Base-by-base conservation (phyloP, 2,329 filamentous ascomycete genomes). In the Purpureocillium takamizusanense region DNA sequence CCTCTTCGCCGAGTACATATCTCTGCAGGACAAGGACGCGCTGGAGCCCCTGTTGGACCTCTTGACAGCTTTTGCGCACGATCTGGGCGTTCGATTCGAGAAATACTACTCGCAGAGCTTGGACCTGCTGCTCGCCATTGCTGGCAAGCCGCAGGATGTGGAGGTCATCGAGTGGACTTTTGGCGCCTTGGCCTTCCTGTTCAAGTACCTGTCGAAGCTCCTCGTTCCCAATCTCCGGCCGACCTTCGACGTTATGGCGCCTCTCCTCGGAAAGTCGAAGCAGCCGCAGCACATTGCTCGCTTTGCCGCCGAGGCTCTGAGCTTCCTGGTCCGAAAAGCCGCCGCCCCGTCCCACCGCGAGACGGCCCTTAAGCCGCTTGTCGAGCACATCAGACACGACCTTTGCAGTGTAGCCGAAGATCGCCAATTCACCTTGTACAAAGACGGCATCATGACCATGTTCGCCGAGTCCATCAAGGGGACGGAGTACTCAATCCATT, bases 81-180 rank as follows among this genome's bases (percentile, higher is more conserved):
- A 98, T 54, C 63, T 98, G 40, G 90, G 90, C 36, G 72, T 74
- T 14, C 74, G 81, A 35, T 98, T 98, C 54, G 89, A 95, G 62
- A 86, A 84, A 53, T 80, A 95, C 59, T 97, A 95, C 57, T 73
- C 78, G 33, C 73, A 76, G 37, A 79, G 84, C 18, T 76, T 98
- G 41, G 74, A 70, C 38, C 67, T 94, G 38, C 78, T 98, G 39
- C 76, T 86, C 30, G 77, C 78, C 13, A 75, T 97, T 46, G 89
- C 88, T 10, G 81, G 81, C 38, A 83, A 78, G 51, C 78, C 86
- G 38, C 73, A 84, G 40, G 83, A 86, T 53, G 81, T 86, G 18
- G 86, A 89, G 46, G 88, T 94, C n/a, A 86, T 97, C 36, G 92
- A 98, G 64, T 97, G 90, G 89, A 90, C 86, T 36, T 98, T 98